Base-by-base conservation (phyloP, 2,329 filamentous ascomycete species). In the Paecilomyces dactylethromorphus region DNA sequence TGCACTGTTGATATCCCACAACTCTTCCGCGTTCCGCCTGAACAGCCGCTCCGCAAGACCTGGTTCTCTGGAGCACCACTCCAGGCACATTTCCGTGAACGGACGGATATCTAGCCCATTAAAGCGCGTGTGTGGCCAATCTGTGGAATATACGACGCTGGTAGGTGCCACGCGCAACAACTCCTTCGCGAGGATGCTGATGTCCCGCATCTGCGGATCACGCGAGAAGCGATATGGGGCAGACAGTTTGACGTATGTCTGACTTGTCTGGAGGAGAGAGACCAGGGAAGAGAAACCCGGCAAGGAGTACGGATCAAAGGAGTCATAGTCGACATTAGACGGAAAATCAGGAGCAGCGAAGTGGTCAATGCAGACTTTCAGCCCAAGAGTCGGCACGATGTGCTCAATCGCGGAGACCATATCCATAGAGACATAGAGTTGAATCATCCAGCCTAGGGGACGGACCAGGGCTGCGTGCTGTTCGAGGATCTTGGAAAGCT, bases 91-190 rank as follows among this genome's bases (percentile, higher is more conserved):
- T 59, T 84, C 76, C 29, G 84, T 76, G 67, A 82, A 87, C 0
- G 80, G 80, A 53, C 68, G 74, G 22, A 86, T 82, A 64, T 87
- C 80, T 1, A 85, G 63, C 1, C 79, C 80, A 22, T 85, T 81
- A 60, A 82, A 87, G 12, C 84, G 75, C 2, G 85, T 87, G 68
- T 87, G 84, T 21, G 85, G 85, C 85, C 84, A 87, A 64, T 87
- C 84, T 0, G 82, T 84, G 1, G 83, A 84, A 68, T 84, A 87
- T 0, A 87, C 78, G 10, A 84, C 73, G 15, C 78, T 73, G 22
- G 76, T 69, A 1, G 74, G 75, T 11, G 76, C 79, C 3, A 77
- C 69, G 3, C 69, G 68, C 33, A 86, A 63, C 7, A 86, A 69
- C 63, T 85, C 80, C 13, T 68, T 71, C 8, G 77, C 79, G 45